Evolutionary conservation across 331 rosid genomes (phyloP).

Genomic region (Rhamnella rubrinervis): DNA sequence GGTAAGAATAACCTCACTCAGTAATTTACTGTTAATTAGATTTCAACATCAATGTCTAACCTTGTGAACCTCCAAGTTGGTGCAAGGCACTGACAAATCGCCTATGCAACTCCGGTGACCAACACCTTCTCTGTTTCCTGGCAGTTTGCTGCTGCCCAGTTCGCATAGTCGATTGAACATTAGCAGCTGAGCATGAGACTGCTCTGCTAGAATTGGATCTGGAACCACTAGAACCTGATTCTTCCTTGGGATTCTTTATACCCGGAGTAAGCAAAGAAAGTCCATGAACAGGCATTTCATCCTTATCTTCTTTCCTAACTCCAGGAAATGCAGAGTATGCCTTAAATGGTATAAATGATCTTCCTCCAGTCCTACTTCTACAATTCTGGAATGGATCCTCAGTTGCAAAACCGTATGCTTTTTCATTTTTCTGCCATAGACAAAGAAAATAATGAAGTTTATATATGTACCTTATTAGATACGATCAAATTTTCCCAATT

Average conservation of each 20-base stretch:
- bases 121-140: conserved; percentile 92
- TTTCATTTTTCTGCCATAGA: conserved; percentile 52
- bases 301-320: conserved; percentile 44
- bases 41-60: conserved; percentile 36
- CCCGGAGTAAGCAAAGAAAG: conserved; percentile 67
- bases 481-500: neutral
- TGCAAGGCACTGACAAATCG: conserved; percentile 83
- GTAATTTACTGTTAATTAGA: neutral
- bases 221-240: conserved; percentile 51
- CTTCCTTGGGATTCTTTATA: conserved; percentile 52
- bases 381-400: conserved; percentile 55
- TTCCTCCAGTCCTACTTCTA: conserved; percentile 46
- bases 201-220: conserved; percentile 48
- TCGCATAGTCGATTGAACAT: conserved; percentile 41
- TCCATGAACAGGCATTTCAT: conserved; percentile 50
- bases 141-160: conserved; percentile 38
- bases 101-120: conserved; percentile 95
- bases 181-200: conserved; percentile 31
- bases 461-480: neutral
- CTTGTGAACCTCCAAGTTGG: conserved; percentile 98
- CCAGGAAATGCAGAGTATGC: conserved; percentile 39
- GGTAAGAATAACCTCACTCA: neutral
- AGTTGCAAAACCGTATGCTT: conserved; percentile 27
- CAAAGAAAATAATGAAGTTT: conserved; percentile 1
- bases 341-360: conserved; percentile 56